These are phyloP conservation scores for Trichoderma brevicompactum DNA, from an alignment of 2,329 filamentous ascomycete species.

Conservation along the genomic window DNA sequence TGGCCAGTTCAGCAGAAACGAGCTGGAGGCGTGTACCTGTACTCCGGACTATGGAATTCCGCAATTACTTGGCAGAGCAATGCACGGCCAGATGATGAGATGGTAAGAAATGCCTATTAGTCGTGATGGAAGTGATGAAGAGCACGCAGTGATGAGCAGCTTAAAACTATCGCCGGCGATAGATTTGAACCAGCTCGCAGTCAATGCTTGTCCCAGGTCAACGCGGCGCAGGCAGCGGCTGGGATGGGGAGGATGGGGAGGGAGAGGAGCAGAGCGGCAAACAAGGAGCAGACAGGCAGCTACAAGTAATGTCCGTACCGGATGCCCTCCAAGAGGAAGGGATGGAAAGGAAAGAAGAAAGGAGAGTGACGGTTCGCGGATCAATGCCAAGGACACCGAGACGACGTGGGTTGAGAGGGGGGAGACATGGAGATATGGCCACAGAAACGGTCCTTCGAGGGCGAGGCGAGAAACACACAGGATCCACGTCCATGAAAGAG, in stretches of 20 bases:
- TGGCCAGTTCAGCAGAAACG: constrained; percentile 14
- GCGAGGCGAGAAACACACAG: constrained; percentile 16
- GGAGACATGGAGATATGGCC: constrained; percentile 17
- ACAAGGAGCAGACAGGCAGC: background rate
- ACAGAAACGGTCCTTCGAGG: background rate
- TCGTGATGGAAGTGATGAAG: background rate
- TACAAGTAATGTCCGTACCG: background rate
- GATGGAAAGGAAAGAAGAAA: background rate
- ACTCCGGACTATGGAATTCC: constrained; percentile 18
- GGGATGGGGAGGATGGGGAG: background rate
- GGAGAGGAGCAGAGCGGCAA: background rate
- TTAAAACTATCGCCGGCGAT: constrained; percentile 23
- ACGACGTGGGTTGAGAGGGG: background rate
- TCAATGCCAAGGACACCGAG: constrained; percentile 5
- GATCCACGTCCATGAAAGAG: constrained; percentile 13
- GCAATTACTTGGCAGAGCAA: constrained; percentile 19
- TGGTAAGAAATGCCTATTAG: background rate
- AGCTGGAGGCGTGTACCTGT: constrained; percentile 28
- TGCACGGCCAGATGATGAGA: background rate
- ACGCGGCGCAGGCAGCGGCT: background rate
- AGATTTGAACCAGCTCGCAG: background rate
- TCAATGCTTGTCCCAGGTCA: background rate
- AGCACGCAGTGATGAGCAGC: background rate
- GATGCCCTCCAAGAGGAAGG: background rate
- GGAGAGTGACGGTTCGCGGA: background rate